Evolutionary conservation across 768 basidiomycete species (phyloP).

Genomic region (Zangia roseola): DNA sequence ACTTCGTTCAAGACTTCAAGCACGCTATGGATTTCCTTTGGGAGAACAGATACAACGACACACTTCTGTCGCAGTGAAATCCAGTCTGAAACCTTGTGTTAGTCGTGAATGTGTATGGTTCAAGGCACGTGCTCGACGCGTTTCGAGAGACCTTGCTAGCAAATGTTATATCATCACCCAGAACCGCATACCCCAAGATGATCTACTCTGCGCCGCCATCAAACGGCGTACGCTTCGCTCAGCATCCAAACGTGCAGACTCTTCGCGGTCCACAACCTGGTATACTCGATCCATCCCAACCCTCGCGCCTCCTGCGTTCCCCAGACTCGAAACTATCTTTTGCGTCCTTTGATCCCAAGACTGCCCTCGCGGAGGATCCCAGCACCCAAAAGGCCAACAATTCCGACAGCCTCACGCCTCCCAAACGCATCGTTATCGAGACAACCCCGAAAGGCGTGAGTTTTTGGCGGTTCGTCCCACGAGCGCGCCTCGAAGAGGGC

Average conservation of each 20-base stretch:
- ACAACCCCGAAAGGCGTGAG: conserved; percentile 51
- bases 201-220: background rate
- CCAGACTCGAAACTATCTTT: conserved; percentile 64
- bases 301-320: conserved; percentile 56
- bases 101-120: too few species aligned
- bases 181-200: conserved; percentile 10
- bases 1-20: too few species aligned
- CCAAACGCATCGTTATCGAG: conserved; percentile 77
- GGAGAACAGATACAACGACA: too few species aligned
- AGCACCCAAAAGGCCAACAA: conserved; percentile 42
- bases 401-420: conserved; percentile 48
- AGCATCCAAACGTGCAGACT: conserved; percentile 10
- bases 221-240: conserved; percentile 7
- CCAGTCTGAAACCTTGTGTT: too few species aligned
- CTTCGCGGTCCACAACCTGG: conserved; percentile 56
- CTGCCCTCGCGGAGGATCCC: conserved; percentile 48
- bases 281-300: conserved; percentile 61
- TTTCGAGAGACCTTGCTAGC: background rate
- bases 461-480: conserved; percentile 78
- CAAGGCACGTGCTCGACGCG: conserved; percentile 20
- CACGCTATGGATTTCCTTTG: too few species aligned
- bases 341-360: conserved; percentile 70
- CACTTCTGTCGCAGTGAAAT: too few species aligned
- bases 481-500: conserved; percentile 55
- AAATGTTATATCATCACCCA: too few species aligned